A percentile compares a stretch with the other conserved stretches of the same genome.
phyloP scores from a whole-genome alignment of 2,329 filamentous ascomycete genomes.

The Coniella vitis region DNA sequence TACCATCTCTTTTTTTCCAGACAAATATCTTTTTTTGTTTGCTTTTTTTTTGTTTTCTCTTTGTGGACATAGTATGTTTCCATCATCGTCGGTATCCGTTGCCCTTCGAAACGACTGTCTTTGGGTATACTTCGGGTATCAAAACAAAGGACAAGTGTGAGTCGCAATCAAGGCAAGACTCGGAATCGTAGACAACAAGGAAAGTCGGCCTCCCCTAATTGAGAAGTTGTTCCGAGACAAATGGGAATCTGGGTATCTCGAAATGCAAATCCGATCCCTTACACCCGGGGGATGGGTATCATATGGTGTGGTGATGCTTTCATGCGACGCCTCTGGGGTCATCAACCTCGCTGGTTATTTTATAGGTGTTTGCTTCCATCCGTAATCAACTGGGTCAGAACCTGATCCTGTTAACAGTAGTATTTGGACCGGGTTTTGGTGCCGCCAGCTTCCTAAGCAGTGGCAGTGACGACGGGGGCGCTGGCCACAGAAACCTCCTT shows the following conservation, averaged over 20 bases:
- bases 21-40: slow-evolving; percentile 8
- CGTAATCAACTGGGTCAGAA: slow-evolving; percentile 16
- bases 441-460: slow-evolving; percentile 35
- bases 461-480: slow-evolving; percentile 42
- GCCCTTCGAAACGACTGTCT: slow-evolving; percentile 20
- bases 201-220: slow-evolving; percentile 15
- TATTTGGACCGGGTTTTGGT: slow-evolving; percentile 16
- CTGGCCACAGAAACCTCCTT: slow-evolving; percentile 33
- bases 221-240: slow-evolving; percentile 22
- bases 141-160: slow-evolving; percentile 25
- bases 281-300: slow-evolving; percentile 17
- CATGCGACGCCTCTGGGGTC: slow-evolving; percentile 17
- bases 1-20: slow-evolving; percentile 5
- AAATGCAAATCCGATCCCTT: slow-evolving; percentile 49
- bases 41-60: slow-evolving; percentile 11
- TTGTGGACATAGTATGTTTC: slow-evolving; percentile 5
- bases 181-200: slow-evolving; percentile 17
- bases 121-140: slow-evolving; percentile 33
- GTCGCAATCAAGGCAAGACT: slow-evolving; percentile 20
- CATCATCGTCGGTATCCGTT: slow-evolving; percentile 20
- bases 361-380: slow-evolving; percentile 16
- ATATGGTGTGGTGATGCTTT: slow-evolving; percentile 17
- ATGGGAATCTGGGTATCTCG: slow-evolving; percentile 48
- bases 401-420: slow-evolving; percentile 13
- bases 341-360: slow-evolving; percentile 24